Evolutionary conservation across 192 early-diverging fungal genomes (phyloP).

Genomic region (Lobosporangium transversale): DNA sequence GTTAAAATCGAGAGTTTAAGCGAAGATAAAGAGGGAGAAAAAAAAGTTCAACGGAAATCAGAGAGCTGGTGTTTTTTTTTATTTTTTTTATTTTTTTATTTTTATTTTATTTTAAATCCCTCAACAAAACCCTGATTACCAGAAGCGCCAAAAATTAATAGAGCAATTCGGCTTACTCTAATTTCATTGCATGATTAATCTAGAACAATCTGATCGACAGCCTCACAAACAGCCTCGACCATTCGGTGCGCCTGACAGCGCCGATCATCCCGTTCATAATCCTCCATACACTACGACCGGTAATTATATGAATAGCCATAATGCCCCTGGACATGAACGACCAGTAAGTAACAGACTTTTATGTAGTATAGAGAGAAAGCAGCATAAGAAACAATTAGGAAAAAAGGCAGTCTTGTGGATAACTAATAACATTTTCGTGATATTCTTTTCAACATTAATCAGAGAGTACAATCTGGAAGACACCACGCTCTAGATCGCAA

Average conservation of each 20-base stretch:
- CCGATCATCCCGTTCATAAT: slow-evolving; percentile 12
- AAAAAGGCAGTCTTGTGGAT: neutral
- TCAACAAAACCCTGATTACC: no score
- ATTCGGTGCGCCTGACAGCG: slow-evolving; percentile 4
- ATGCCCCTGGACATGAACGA: slow-evolving; percentile 11
- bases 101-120: neutral
- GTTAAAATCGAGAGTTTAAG: neutral
- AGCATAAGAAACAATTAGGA: no score
- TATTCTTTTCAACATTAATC: neutral
- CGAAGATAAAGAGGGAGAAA: neutral
- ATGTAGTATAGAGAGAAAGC: neutral
- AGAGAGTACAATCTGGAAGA: slow-evolving; percentile 1
- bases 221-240: slow-evolving; percentile 13
- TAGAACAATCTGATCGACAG: slow-evolving; percentile 24
- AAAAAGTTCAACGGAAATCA: neutral
- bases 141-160: no score
- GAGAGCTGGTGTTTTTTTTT: neutral
- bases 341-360: slow-evolving; percentile 5
- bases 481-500: slow-evolving; percentile 3
- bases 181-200: no score
- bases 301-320: slow-evolving; percentile 6
- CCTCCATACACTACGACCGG: slow-evolving; percentile 11
- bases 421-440: neutral
- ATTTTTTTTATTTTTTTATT: neutral
- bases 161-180: neutral